Evolutionary conservation across 2,329 filamentous ascomycete genomes (phyloP), one percentile per base, ranked within the genome.

Genomic region (Microdochium nivale): DNA sequence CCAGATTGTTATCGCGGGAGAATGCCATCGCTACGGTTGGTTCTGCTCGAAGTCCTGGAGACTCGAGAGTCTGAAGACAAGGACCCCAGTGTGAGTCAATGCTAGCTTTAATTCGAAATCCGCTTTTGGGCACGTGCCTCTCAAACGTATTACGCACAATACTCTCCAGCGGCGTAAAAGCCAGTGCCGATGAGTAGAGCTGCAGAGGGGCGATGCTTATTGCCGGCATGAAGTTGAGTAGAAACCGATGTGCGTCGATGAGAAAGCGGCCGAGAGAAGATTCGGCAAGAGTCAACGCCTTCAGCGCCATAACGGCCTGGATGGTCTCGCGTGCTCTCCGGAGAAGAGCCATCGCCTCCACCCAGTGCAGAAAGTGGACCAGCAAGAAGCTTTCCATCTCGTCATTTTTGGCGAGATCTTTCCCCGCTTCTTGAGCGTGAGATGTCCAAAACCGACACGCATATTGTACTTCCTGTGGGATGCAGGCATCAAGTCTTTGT

Each of bases 321-420:
- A 61, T 30, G 25, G 54, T 62, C 56, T 55, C 52, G 13, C 33
- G 55, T 3, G 53, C 35, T 35, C 59, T 56, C 43, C 57, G 50
- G 21, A 67, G 59, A 14, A 64, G 56, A 48, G 59, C 60, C 37
- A 68, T 56, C 5, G 61, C 66, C 51, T 69, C 64, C 11, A 69
- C 53, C 66, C 65, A 69, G 51, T 68, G 60, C 2, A 68, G 62
- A 48, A 67, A 56, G 47, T 68, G 62, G 30, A 53, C 47, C 46
- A 58, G 47, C 1, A 69, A 55, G 49, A 69, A 69, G 10, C 43
- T 4, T 50, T 66, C 55, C 9, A 57, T 58, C 46, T 53, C 25
- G 32, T 59, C 60, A 50, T 53, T 50, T 51, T 62, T 59, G 52
- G 52, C 52, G 50, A 62, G 59, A 58, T 56, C 57, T 43, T 54